phyloP scores from a whole-genome alignment of 2,329 filamentous ascomycete species.

The Mycogone perniciosa region DNA sequence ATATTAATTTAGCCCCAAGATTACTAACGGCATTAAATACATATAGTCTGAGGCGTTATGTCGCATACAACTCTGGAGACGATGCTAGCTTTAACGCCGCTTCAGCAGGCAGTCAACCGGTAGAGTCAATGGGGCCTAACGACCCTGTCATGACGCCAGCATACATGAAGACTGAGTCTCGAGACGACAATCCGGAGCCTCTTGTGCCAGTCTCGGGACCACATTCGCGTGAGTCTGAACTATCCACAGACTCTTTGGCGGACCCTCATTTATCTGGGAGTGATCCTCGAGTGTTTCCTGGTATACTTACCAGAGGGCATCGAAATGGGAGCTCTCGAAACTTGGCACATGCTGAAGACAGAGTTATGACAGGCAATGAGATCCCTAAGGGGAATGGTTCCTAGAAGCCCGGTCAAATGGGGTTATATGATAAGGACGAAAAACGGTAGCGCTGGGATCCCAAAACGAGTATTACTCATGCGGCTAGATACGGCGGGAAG shows the following conservation, averaged over 20 bases:
- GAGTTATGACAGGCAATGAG: too few species aligned
- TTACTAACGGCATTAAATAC: too few species aligned
- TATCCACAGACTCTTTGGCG: constrained; percentile 33
- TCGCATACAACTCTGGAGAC: constrained; percentile 24
- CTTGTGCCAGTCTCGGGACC: background rate
- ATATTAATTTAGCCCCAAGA: background rate
- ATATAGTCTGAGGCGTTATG: constrained; percentile 38
- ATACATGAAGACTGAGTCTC: background rate
- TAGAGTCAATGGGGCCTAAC: constrained; percentile 1
- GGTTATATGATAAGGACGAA: too few species aligned
- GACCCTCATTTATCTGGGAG: constrained; percentile 47
- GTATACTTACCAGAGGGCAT: constrained; percentile 51
- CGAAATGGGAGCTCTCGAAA: constrained; percentile 37
- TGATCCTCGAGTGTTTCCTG: constrained; percentile 67
- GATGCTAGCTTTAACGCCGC: background rate
- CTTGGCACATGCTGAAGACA: constrained; percentile 15
- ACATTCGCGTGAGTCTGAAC: constrained; percentile 26
- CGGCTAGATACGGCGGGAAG: too few species aligned
- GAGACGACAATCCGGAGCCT: background rate
- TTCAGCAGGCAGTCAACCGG: constrained; percentile 16
- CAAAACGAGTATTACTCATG: too few species aligned
- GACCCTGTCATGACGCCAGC: background rate
- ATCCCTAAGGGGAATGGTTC: too few species aligned
- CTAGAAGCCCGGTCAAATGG: too few species aligned
- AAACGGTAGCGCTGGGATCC: too few species aligned